Conservation (phyloP, 176 grass and related monocot genomes). For the Oryza coarctata region DNA sequence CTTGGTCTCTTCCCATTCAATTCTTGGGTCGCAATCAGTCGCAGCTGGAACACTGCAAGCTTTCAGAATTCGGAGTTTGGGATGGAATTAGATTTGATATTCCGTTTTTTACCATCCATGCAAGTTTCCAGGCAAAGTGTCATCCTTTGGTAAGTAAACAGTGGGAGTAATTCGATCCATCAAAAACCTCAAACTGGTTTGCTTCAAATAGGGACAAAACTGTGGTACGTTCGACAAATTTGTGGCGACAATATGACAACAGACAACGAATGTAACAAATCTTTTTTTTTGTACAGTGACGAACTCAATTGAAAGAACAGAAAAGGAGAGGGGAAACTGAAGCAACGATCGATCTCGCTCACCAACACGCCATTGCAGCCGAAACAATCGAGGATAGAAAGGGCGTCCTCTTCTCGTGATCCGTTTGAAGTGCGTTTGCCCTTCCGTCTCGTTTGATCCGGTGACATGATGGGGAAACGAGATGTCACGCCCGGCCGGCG, state of each 20-base stretch:
- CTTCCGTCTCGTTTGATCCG: background rate
- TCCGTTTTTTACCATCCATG: slow-evolving; percentile 3
- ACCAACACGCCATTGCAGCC: background rate
- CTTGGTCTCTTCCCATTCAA: slow-evolving; percentile 18
- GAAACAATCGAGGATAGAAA: slow-evolving; percentile 23
- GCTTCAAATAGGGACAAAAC: slow-evolving; percentile 41
- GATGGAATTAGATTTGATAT: background rate
- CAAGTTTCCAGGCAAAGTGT: slow-evolving; percentile 22
- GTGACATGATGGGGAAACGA: background rate
- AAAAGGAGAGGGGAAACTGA: background rate
- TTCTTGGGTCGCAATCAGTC: slow-evolving; percentile 47
- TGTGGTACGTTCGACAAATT: slow-evolving; percentile 27
- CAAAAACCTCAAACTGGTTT: background rate
- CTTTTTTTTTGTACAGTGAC: slow-evolving; percentile 24
- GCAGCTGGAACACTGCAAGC: slow-evolving; percentile 40
- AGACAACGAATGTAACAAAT: slow-evolving; percentile 10
- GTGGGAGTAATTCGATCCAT: background rate
- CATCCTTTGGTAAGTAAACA: background rate
- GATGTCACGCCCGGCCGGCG: slow-evolving; percentile 13
- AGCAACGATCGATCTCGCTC: slow-evolving; percentile 20
- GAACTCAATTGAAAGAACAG: slow-evolving; percentile 14
- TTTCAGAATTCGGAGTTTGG: slow-evolving; percentile 14
- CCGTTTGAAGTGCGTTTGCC: background rate
- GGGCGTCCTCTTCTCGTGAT: slow-evolving; percentile 1
- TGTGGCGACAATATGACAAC: background rate